Conservation (phyloP, 2,329 filamentous ascomycete species). For the Hirsutella minnesotensis region DNA sequence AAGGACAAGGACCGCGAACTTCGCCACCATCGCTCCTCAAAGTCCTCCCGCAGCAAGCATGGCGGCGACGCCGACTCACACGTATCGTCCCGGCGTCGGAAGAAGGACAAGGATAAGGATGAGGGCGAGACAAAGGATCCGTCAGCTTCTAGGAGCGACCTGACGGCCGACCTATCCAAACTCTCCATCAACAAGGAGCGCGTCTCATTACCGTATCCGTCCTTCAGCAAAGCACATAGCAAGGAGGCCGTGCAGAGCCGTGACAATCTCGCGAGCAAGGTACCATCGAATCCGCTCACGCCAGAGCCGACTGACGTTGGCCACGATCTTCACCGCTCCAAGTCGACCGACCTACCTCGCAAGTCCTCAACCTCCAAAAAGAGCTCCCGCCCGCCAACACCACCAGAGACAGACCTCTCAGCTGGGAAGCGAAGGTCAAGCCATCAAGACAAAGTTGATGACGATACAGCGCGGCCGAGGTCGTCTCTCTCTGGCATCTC, state of each 20-base stretch:
- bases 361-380: constrained; percentile 26
- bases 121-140: constrained; percentile 14
- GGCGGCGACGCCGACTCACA: constrained; percentile 24
- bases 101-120: constrained; percentile 22
- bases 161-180: constrained; percentile 34
- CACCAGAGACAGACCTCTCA: constrained; percentile 51
- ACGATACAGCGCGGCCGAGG: constrained; percentile 21
- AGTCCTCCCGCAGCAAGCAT: constrained; percentile 28
- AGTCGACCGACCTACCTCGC: constrained; percentile 31
- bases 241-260: constrained; percentile 67
- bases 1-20: constrained; percentile 18
- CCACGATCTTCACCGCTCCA: constrained; percentile 25
- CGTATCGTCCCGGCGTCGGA: constrained; percentile 21
- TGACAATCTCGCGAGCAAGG: constrained; percentile 31
- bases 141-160: constrained; percentile 31
- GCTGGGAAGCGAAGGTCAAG: constrained; percentile 26
- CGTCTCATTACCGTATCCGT: constrained; percentile 59
- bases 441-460: constrained; percentile 16
- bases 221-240: constrained; percentile 82
- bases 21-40: constrained; percentile 27
- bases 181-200: constrained; percentile 29
- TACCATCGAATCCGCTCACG: constrained; percentile 38
- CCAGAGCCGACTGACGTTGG: constrained; percentile 63
- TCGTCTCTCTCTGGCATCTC: constrained; percentile 32
- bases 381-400: constrained; percentile 44